Evolutionary conservation across 441 rosid genomes (phyloP), one percentile per base, ranked within the genome.

Genomic region (Mallotus japonicus): DNA sequence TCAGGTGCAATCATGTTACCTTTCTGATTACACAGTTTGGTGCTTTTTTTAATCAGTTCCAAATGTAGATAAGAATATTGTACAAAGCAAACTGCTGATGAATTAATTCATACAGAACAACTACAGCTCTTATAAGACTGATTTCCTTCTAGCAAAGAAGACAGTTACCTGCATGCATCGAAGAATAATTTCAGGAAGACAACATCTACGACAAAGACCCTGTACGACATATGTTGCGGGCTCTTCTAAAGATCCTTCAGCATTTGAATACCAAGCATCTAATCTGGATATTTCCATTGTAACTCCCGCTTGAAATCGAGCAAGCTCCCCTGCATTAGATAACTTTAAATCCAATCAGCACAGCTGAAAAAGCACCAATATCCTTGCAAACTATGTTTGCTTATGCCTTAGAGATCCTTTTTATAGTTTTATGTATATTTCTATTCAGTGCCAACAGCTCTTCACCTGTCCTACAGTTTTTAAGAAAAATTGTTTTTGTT

Each of bases 141-240:
- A 40, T 49, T 51, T 75, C 57, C 44, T 15, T n/a, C 44, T 42
- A 53, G 28, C 17, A 49, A 72, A 66, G 62, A 37, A 65, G 68
- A 76, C 37, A 65, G 20, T 62, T 83, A 93, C 98, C 97, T 92
- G 94, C 97, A 93, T 88, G 57, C 89, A 87, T 42, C 97, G 92
- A 75, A 96, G 96, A 83, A 89, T 85, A 61, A 88, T 78, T 84
- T 96, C 99, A 19, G 99, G 97, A 75, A 96, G 83, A 83, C 99
- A 96, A 83, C 99, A 96, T 83, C 89, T 87, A 76, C 92, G 90
- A 77, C 98, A 93, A 78, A 96, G 97, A 67, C 96, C 98, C 71
- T 74, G 88, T 65, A 92, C 87, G 57, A 96, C 86, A 76, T 87
- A 89, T 32, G 94, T 80, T 44, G 99, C 97, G 61, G 93, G 93